These are phyloP conservation scores for Pilaira anomala DNA, from an alignment of 192 early-diverging fungal species.

Conservation along the genomic window DNA sequence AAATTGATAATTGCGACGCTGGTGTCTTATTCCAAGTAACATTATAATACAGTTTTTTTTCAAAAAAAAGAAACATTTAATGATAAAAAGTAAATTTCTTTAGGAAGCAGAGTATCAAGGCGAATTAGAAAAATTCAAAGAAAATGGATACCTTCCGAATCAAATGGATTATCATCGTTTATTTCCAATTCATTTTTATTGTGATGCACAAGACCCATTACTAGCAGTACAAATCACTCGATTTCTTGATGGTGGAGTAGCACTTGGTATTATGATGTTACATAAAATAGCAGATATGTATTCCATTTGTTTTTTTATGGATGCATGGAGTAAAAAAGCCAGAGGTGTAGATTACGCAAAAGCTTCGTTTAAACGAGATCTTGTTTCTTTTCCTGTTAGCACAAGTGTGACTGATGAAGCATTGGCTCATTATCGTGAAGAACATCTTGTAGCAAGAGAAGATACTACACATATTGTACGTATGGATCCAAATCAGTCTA, in stretches of 20 bases:
- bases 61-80: too few species aligned
- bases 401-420: conserved; percentile 20
- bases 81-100: too few species aligned
- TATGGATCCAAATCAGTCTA: conserved; percentile 19
- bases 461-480: background rate
- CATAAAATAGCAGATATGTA: conserved; percentile 31
- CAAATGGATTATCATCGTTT: conserved; percentile 32
- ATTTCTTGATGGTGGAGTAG: conserved; percentile 28
- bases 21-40: conserved; percentile 24
- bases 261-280: conserved; percentile 27
- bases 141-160: conserved; percentile 24
- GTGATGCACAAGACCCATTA: conserved; percentile 19
- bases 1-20: conserved; percentile 20
- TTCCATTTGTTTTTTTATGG: conserved; percentile 23
- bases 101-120: conserved; percentile 26
- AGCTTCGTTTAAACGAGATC: conserved; percentile 3
- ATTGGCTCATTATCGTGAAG: conserved; percentile 23
- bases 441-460: conserved; percentile 8
- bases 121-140: conserved; percentile 6
- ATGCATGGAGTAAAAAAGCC: conserved; percentile 28
- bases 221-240: conserved; percentile 23
- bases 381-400: conserved; percentile 8
- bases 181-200: conserved; percentile 33
- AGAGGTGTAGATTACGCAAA: background rate
- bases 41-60: background rate